Evolutionary conservation across 768 basidiomycete genomes (phyloP), one percentile per base, ranked within the genome.

Genomic region (Cystofilobasidium macerans): DNA sequence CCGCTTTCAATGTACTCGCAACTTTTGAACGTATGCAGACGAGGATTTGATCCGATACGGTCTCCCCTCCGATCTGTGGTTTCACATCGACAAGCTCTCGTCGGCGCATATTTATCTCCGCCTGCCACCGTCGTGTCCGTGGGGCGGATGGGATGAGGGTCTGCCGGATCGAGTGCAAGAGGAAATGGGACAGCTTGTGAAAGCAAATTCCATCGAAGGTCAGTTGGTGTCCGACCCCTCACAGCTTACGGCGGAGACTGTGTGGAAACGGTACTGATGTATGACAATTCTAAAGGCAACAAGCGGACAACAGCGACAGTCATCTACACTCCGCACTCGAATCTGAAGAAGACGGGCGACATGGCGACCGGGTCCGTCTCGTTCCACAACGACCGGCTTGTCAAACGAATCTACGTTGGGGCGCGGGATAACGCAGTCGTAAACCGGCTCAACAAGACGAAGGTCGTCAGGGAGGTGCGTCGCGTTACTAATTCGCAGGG

Each of bases 171-270:
- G 82, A 1, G 77, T 97, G 8, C 78, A 97, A 24, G 79, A 78
- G 16, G 94, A 98, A 76, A 89, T 89, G 69, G 89, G 89, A 1
- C 95, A 98, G 74, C 81, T 99, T 1, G 94, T 97, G 36, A 99
- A 99, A 76, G 93, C 93, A 1, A 97, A 97, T 72, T 93, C 90
- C 14, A 98, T 98, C 64, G 90, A 95, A 79, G 93, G 92, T 87
- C 59, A 67, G 66, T 58, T 36, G 9, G 11, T 16, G 45, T 33
- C 30, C 30, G 6, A 40, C 36, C 42, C 28, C 3, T 11, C 3
- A 28, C 22, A 20, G 14, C 30, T 30, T 3, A 26, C 5, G 9
- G 28, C 16, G 43, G 40, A 40, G 33, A 57, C 13, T 3, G 32
- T 36, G 38, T 38, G 12, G 48, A 13, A 12, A 20, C 26, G 3